Base-by-base conservation (phyloP, 2,329 filamentous ascomycete genomes). In the Aquanectria penicillioides region DNA sequence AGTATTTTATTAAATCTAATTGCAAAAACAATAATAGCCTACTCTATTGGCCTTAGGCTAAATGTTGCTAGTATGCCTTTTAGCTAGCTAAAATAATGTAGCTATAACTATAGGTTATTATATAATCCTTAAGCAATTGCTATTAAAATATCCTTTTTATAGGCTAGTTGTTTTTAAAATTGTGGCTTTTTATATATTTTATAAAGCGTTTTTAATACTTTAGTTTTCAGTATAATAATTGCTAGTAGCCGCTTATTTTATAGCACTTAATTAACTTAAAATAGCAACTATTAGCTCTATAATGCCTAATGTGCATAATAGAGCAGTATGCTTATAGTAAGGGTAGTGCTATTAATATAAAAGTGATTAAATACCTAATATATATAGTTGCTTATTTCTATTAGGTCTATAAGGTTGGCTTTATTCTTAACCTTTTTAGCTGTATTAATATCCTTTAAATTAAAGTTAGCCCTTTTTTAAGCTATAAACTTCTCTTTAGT, bases 401-500 rank as follows among this genome's bases (percentile, higher is more conserved):
- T 38, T 15, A 59, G 44, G 20, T 53, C 18, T 6, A 29, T 25
- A n/a, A 59, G n/a, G 11, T 26, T 18, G 4, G 13, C 29, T 25
- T 59, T 33, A 28, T 59, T 17, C 20, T 59, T 33, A 34, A n/a
- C 44, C 34, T 59, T 28, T 15, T 15, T 12, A 18, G 11, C 23
- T 36, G 17, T n/a, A n/a, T n/a, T 31, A 17, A 50, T 53, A 5
- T 41, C 44, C 28, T 51, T 17, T 8, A 54, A 4, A 17, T 48
- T 29, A 38, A 59, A 59, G 25, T 59, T 55, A 41, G 44, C 44
- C n/a, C n/a, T 25, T 26, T 60, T 31, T 17, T 40, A 46, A 10
- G 38, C 6, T 10, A 17, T 56, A 38, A 60, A 56, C 51, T 52
- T 60, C 29, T 60, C 31, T 31, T 60, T 50, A 7, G 12, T 56